Conservation (phyloP, 306 rosid species). For the Vachellia collinsii region DNA sequence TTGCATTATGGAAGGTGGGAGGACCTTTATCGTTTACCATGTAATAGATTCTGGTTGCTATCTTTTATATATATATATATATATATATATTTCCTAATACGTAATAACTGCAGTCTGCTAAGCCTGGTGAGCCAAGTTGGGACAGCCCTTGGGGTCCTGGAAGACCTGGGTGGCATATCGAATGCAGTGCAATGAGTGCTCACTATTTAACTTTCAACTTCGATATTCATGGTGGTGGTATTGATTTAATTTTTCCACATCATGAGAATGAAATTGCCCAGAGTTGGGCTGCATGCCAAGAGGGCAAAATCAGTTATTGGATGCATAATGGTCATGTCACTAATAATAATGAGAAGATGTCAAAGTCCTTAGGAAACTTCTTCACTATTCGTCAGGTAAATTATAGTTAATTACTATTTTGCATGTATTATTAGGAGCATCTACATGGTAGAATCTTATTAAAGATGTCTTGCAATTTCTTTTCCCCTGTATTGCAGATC, state of each 20-base stretch:
- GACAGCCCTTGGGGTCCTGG: slow-evolving; percentile 98
- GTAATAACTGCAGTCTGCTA: slow-evolving; percentile 71
- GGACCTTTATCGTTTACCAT: slow-evolving; percentile 30
- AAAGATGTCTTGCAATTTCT: slow-evolving; percentile 27
- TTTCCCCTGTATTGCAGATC: slow-evolving; percentile 55
- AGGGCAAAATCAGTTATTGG: slow-evolving; percentile 76
- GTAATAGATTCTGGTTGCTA: slow-evolving; percentile 11
- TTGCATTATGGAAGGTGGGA: slow-evolving; percentile 94
- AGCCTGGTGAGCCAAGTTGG: slow-evolving; percentile 97
- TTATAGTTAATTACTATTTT: slow-evolving; percentile 17
- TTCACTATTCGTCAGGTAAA: slow-evolving; percentile 92
- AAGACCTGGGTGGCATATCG: slow-evolving; percentile 99
- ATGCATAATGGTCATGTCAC: slow-evolving; percentile 98
- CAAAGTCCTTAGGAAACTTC: slow-evolving; percentile 91
- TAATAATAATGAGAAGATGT: slow-evolving; percentile 90
- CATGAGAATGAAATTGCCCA: slow-evolving; percentile 98
- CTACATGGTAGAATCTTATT: slow-evolving; percentile 29
- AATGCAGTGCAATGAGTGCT: slow-evolving; percentile 99
- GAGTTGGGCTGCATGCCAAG: slow-evolving; percentile 85
- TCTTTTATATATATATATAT: slow-evolving; percentile 5
- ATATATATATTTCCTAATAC: slow-evolving; percentile 25
- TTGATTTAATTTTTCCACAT: slow-evolving; percentile 94
- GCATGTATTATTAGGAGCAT: slow-evolving; percentile 14
- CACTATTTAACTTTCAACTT: slow-evolving; percentile 77
- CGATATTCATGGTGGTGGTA: slow-evolving; percentile 99